These are phyloP conservation scores for Gossypium sturtianum DNA, from an alignment of 345 rosid genomes.

Conservation along the genomic window DNA sequence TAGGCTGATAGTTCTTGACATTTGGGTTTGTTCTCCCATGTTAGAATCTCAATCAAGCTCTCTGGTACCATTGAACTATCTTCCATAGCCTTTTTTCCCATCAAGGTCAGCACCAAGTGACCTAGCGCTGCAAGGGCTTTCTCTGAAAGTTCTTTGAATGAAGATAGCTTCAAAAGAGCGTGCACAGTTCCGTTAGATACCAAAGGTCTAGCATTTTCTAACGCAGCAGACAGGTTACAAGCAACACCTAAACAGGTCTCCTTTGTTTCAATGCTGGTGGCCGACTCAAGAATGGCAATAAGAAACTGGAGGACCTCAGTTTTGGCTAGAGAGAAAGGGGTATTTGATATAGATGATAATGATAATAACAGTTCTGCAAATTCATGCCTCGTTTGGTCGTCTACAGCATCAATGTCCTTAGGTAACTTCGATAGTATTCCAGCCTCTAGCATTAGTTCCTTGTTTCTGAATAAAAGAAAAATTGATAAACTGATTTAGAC, in stretches of 20 bases:
- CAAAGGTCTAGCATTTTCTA: conserved; percentile 60
- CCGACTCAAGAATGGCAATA: conserved; percentile 44
- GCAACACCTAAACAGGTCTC: conserved; percentile 51
- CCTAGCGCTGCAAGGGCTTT: conserved; percentile 69
- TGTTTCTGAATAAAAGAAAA: conserved; percentile 56
- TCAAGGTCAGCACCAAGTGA: conserved; percentile 60
- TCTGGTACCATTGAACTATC: conserved; percentile 46
- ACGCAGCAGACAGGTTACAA: conserved; percentile 47
- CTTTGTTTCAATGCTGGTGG: conserved; percentile 40
- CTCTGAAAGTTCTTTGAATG: conserved; percentile 47
- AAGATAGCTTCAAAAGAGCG: conserved; percentile 42
- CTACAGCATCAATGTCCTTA: conserved; percentile 29
- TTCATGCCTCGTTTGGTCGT: conserved; percentile 47
- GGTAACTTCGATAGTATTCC: conserved; percentile 73
- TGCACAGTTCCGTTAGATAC: conserved; percentile 46
- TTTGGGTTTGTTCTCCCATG: conserved; percentile 89
- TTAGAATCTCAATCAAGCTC: conserved; percentile 62
- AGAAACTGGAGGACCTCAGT: conserved; percentile 50
- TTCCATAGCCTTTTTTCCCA: conserved; percentile 76
- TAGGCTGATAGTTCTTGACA: conserved; percentile 84
- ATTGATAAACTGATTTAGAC: background rate
- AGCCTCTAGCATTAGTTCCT: conserved; percentile 71
- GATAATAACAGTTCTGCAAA: conserved; percentile 58
- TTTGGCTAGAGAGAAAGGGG: conserved; percentile 44
- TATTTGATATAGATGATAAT: conserved; percentile 50